Evolutionary conservation across 2,329 filamentous ascomycete genomes (phyloP), one percentile per base, ranked within the genome.

Genomic region (Cytospora chrysosperma): DNA sequence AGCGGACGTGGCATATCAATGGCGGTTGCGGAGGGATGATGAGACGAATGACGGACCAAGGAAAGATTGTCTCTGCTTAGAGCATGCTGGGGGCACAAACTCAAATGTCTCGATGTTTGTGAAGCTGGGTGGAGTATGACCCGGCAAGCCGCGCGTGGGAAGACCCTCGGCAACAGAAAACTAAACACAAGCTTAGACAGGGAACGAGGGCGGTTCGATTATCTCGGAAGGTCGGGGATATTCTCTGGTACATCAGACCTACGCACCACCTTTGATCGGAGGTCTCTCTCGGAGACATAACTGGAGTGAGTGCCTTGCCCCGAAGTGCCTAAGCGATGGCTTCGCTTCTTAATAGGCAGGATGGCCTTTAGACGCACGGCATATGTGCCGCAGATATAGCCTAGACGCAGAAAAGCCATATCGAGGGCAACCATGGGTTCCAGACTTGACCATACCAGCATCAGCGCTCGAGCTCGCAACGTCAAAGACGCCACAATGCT

Each of bases 301-400:
- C 19, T 62, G 59, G 54, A 43, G 51, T 34, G 32, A 30, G 34
- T 10, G n/a, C 17, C 27, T 17, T 37, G 26, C 55, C 51, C 55
- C 34, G 34, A 51, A 40, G 21, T n/a, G n/a, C n/a, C n/a, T 27
- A 47, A 59, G 56, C 56, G 60, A 65, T 59, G 60, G 55, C 56
- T 59, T 65, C 63, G 63, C 60, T 62, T 28, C 24, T 32, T 49
- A 52, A 13, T 19, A 60, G 19, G 40, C 30, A 34, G 32, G 32
- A 47, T 28, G 53, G 30, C 34, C 49, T 53, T 47, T 37, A 32
- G n/a, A 26, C 50, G 19, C 37, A 40, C 19, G 32, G 15, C 17
- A 40, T 47, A 13, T 53, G n/a, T n/a, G 32, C 24, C 43, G 49
- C 57, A 53, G 57, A 32, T 51, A 43, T 51, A 32, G 52, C 32